phyloP scores from a whole-genome alignment of 2,329 filamentous ascomycete genomes.

The Pseudocercospora pini-densiflorae region DNA sequence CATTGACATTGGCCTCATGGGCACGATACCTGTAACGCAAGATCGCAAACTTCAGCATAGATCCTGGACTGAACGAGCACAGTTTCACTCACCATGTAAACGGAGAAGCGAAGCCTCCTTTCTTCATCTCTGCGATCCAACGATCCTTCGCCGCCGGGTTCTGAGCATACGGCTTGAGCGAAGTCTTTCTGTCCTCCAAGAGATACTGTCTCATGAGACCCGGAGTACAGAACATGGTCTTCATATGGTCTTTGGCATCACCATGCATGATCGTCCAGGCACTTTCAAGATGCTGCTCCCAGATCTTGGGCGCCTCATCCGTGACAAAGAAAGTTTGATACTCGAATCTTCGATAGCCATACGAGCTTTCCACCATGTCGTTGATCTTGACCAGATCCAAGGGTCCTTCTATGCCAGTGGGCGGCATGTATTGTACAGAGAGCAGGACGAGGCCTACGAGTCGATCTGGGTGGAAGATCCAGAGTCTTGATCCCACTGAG shows the following conservation, averaged over 20 bases:
- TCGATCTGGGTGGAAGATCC: slow-evolving; percentile 48
- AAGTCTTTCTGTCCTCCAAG: slow-evolving; percentile 21
- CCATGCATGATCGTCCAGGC: neutral
- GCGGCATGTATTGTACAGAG: slow-evolving; percentile 47
- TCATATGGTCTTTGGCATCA: neutral
- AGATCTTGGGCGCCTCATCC: neutral
- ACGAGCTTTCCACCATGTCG: slow-evolving; percentile 35
- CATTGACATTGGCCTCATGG: neutral
- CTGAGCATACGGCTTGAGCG: slow-evolving; percentile 43
- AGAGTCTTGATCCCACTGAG: slow-evolving; percentile 47
- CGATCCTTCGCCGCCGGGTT: slow-evolving; percentile 34
- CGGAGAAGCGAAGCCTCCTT: slow-evolving; percentile 26
- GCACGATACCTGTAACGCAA: neutral
- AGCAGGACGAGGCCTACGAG: slow-evolving; percentile 49
- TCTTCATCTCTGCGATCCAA: slow-evolving; percentile 43
- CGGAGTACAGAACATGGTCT: neutral
- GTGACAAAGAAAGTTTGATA: slow-evolving; percentile 54
- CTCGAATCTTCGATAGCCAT: slow-evolving; percentile 45
- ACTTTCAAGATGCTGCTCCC: neutral
- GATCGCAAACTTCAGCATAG: too few species aligned
- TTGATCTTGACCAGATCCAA: slow-evolving; percentile 48
- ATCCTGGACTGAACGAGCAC: neutral
- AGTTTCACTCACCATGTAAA: neutral
- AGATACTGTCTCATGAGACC: slow-evolving; percentile 30
- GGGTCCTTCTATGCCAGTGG: slow-evolving; percentile 14